Evolutionary conservation across 345 rosid species (phyloP).

Genomic region (Trapa bicornis): DNA sequence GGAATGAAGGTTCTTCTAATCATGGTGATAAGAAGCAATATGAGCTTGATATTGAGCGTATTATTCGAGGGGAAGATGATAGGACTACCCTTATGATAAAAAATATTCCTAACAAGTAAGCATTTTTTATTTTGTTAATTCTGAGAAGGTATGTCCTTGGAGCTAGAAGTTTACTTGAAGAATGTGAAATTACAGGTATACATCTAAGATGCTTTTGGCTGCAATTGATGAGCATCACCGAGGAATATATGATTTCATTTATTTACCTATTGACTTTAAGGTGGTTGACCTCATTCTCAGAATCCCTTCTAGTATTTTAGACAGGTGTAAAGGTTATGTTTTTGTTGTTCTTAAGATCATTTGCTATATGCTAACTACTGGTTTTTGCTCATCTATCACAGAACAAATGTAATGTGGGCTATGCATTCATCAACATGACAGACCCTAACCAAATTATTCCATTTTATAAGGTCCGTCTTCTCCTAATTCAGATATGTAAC

Average conservation of each 20-base stretch:
- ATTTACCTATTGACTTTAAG: slow-evolving; percentile 70
- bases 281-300: slow-evolving; percentile 14
- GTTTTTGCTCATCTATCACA: slow-evolving; percentile 12
- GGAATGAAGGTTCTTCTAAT: slow-evolving; percentile 58
- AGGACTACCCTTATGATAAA: slow-evolving; percentile 95
- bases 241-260: slow-evolving; percentile 59
- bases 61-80: slow-evolving; percentile 60
- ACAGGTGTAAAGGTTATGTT: neutral
- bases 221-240: slow-evolving; percentile 52
- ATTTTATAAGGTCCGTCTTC: slow-evolving; percentile 27
- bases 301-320: neutral
- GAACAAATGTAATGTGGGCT: slow-evolving; percentile 68
- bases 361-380: slow-evolving; percentile 6
- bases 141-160: too few relatives aligned
- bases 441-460: slow-evolving; percentile 40
- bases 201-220: slow-evolving; percentile 64
- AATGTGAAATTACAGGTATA: slow-evolving; percentile 10
- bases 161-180: neutral
- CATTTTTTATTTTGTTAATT: slow-evolving; percentile 3
- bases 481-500: neutral
- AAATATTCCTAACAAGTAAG: slow-evolving; percentile 95
- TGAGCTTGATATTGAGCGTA: slow-evolving; percentile 81
- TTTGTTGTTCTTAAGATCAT: neutral
- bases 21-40: slow-evolving; percentile 67
- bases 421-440: slow-evolving; percentile 63